Base-by-base conservation (phyloP, 176 grass and related monocot genomes). In the Raddia guianensis region DNA sequence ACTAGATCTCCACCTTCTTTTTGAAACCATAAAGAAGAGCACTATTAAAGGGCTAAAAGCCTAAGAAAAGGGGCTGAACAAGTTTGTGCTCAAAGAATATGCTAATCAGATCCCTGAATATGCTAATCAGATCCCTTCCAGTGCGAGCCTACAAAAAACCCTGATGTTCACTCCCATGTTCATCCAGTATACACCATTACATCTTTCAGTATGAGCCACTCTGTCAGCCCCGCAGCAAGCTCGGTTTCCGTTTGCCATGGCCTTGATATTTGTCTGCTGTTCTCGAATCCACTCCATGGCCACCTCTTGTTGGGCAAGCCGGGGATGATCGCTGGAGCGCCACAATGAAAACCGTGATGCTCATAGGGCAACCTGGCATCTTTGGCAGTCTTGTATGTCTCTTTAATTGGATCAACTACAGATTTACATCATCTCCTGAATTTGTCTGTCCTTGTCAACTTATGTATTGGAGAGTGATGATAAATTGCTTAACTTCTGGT, bases 31-130 rank as follows among this genome's bases (percentile, higher is more conserved):
- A 89, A 80, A 89, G 37, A 68, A 64, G 34, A 80, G 69, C 46
- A 74, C 74, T 0, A 78, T 13, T 66, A 83, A 83, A 18, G n/a
- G 27, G 63, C 12, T 59, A 61, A 79, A 77, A 63, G 71, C 15
- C 9, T n/a, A 74, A 74, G 82, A 63, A 40, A 40, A 40, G 37
- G 86, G 40, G 15, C 40, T 74, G 64, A 19, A 42, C 14, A 50
- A 76, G 71, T 71, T 81, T 57, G 77, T 89, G 87, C 77, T 77
- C 40, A 57, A 72, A 54, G 82, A 85, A 89, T 85, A 89, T 89
- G 72, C 82, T 77, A 72, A 43, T 50, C 53, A 80, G 37, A 89
- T 89, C 64, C 87, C 65, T n/a, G n/a, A n/a, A n/a, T n/a, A n/a
- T n/a, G n/a, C n/a, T n/a, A n/a, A n/a, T n/a, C n/a, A n/a, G n/a